A percentile compares a stretch with the other conserved stretches of the same genome.
Evolutionary conservation across 148 eudicot genomes (phyloP).

Genomic region (Spergularia bocconei): DNA sequence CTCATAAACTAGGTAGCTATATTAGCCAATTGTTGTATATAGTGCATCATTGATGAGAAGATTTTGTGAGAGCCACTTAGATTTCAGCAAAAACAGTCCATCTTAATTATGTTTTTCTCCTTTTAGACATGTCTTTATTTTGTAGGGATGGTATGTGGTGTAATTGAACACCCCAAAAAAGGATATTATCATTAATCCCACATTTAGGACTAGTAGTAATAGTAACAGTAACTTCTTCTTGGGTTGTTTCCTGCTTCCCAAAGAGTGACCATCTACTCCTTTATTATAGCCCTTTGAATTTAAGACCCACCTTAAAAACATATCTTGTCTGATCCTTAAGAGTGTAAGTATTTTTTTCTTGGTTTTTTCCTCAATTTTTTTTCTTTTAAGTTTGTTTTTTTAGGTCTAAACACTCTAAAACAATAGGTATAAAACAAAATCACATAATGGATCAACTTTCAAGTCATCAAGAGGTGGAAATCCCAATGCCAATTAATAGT

Average conservation of each 20-base stretch:
- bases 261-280: background rate
- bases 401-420: background rate
- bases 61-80: slow-evolving; percentile 13
- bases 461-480: slow-evolving; percentile 26
- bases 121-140: background rate
- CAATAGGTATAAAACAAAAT: background rate
- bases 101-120: background rate
- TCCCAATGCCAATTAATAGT: slow-evolving; percentile 34
- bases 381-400: background rate
- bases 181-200: background rate
- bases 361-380: background rate
- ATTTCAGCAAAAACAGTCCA: slow-evolving; percentile 15
- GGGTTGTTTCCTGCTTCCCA: slow-evolving; percentile 7
- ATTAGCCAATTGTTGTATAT: background rate
- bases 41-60: slow-evolving; percentile 4
- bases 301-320: slow-evolving; percentile 11
- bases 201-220: background rate
- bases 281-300: slow-evolving; percentile 11
- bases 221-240: background rate
- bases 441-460: slow-evolving; percentile 22
- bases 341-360: background rate
- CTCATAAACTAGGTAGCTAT: background rate
- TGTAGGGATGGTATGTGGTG: background rate
- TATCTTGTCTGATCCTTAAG: background rate
- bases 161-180: background rate